Evolutionary conservation across 2,329 filamentous ascomycete species (phyloP), one percentile per base, ranked within the genome.

Genomic region (Cladobotryum protrusum): DNA sequence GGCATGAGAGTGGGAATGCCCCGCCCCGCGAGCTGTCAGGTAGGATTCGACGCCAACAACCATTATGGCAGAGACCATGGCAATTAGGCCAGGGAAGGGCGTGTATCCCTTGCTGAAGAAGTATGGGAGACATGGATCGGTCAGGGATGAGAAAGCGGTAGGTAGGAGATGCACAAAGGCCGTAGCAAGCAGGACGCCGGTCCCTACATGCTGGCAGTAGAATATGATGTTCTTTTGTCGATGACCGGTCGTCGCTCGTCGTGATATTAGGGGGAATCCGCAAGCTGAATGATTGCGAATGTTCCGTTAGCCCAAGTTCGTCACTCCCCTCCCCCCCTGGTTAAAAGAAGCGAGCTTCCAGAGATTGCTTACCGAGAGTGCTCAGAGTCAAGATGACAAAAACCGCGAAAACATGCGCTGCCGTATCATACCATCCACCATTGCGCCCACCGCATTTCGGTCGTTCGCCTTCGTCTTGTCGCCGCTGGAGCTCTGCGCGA

Each of bases 31-130:
- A 2, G 85, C 86, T 0, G 89, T 90, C 58, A 97, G 84, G 65
- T 90, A 89, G 71, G 93, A 95, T 67, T 97, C 92, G 47, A 96
- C 78, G 2, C 82, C 80, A 6, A 95, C 88, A 3, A 96, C 90
- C 4, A 87, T 72, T 52, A 95, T 76, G n/a, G 89, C 87, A 11
- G 87, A 83, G 9, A 83, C 67, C 87, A 95, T 92, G 49, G 88
- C 86, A 43, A 95, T 80, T 43, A 93, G 75, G 2, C 90, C 89
- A 0, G 89, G 83, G 64, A 95, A 84, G 5, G 88, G 87, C 43
- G 77, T 80, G 65, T 93, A 95, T n/a, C 80, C 79, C 55, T 85
- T 63, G 64, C 81, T 92, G 79, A 91, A 95, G 63, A 90, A 86
- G 50, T 78, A 73, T 8, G 89, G 87, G 0, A 95, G 80, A 59